Percentiles rank a stretch among this genome's conserved stretches.
Conservation (phyloP, 73 alveolate genomes). For the Tetrahymena malaccensis region DNA sequence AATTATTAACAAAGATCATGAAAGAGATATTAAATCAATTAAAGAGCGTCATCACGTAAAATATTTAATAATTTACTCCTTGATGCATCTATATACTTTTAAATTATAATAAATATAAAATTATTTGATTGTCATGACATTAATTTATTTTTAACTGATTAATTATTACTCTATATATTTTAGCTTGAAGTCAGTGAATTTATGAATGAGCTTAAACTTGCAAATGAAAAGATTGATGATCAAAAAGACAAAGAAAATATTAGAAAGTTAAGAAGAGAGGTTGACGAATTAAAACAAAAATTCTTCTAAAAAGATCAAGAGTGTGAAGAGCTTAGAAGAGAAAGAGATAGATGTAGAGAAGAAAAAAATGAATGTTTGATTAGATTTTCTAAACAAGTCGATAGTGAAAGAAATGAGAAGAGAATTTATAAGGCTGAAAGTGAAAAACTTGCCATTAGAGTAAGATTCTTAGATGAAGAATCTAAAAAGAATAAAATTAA, state of each 20-base stretch:
- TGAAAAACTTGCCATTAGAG: conserved; percentile 16
- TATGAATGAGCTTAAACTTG: neutral
- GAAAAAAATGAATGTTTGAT: conserved; percentile 34
- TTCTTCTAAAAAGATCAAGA: conserved; percentile 9
- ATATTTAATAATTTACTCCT: neutral
- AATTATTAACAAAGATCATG: neutral
- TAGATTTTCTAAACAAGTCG: conserved; percentile 14
- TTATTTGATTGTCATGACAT: too few species aligned
- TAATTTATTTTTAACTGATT: too few species aligned
- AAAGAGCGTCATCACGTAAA: conserved; percentile 19
- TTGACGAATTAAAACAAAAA: conserved; percentile 24
- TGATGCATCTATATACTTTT: too few species aligned
- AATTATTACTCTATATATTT: neutral
- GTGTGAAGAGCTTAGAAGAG: conserved; percentile 36
- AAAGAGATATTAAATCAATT: neutral
- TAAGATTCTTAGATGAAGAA: conserved; percentile 34
- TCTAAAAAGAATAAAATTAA: conserved; percentile 23
- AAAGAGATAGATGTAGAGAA: conserved; percentile 39
- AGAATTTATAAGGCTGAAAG: conserved; percentile 18
- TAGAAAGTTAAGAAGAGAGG: conserved; percentile 18
- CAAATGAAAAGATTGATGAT: conserved; percentile 10
- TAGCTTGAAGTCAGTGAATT: conserved; percentile 12
- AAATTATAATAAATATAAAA: too few species aligned
- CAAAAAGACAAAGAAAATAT: conserved; percentile 23
- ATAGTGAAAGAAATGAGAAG: conserved; percentile 30